These are phyloP conservation scores for Nemania sp. DNA, from an alignment of 2,329 filamentous ascomycete genomes.

Conservation along the genomic window DNA sequence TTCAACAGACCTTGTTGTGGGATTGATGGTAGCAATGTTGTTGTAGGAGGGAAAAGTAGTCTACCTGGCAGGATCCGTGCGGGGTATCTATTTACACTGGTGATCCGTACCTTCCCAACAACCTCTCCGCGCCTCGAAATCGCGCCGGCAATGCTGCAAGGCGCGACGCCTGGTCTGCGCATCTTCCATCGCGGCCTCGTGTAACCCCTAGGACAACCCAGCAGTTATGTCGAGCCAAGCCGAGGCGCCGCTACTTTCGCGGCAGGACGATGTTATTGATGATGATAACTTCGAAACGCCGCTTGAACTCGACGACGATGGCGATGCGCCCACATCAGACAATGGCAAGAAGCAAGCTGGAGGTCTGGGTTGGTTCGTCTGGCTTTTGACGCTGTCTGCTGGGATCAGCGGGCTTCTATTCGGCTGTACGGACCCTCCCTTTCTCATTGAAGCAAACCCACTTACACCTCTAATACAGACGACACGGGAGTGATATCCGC, in stretches of 20 bases:
- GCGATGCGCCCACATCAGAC: conserved; percentile 3
- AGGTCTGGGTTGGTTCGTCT: conserved; percentile 54
- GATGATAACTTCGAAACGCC: conserved; percentile 6
- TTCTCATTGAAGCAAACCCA: not conserved
- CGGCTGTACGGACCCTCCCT: conserved; percentile 56
- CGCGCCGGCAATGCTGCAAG: conserved; percentile 12
- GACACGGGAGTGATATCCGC: conserved; percentile 72
- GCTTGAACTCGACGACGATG: conserved; percentile 3
- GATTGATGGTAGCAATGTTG: too few relatives aligned
- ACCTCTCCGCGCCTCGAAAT: not conserved
- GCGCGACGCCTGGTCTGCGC: not conserved
- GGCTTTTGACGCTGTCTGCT: conserved; percentile 65
- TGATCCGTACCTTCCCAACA: too few relatives aligned
- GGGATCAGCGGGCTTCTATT: conserved; percentile 70
- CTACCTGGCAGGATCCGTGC: too few relatives aligned
- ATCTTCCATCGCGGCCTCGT: conserved; percentile 1
- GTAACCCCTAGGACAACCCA: not conserved
- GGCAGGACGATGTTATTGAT: conserved; percentile 18
- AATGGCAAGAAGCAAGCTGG: conserved; percentile 6
- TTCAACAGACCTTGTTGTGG: not conserved
- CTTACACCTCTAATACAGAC: conserved; percentile 45
- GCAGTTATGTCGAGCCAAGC: conserved; percentile 19
- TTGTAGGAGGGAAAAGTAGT: too few relatives aligned
- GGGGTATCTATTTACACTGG: not conserved
- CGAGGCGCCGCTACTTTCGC: conserved; percentile 21